Base-by-base conservation (phyloP, 2,329 filamentous ascomycete species). In the Dactylellina leptospora region DNA sequence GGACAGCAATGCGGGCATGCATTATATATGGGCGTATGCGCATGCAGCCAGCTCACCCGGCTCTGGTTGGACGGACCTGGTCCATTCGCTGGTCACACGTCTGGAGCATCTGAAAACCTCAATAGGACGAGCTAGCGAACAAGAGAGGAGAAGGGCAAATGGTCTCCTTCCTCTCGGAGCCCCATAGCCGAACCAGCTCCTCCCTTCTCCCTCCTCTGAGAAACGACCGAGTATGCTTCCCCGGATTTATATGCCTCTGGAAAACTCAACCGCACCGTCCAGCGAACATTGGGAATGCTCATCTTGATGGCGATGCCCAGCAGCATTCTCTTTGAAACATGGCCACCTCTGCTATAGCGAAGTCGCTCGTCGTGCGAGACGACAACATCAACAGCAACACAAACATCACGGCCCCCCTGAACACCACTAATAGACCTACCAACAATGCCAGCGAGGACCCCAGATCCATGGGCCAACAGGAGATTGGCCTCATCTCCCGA, bases 401-500 rank as follows among this genome's bases (percentile, higher is more conserved):
- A n/a, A 66, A 38, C 54, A 70, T 28, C 40, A 51, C 58, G 23
- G 28, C 10, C 25, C 64, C 64, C 64, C 64, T 71, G 64, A 71
- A 42, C 22, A 6, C 56, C 11, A 18, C 4, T 10, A n/a, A 11
- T 16, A 11, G 13, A 16, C 6, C 28, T 5, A 18, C 27, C 28
- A 44, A 20, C 11, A 56, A 50, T 58, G 45, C 53, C 16, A 56
- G 40, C 64, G 68, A 72, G 25, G 68, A 63, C 45, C 68, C 68
- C 16, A 58, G 68, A 28, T 64, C 68, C 18, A 51, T 72, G 1
- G 53, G 53, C 28, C n/a, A 72, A 33, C 68, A 72, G 53, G 68
- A 72, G 36, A 72, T 72, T 16, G 68, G 59, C 11, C 44, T 72
- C 10, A 72, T 72, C 28, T 72, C 68, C 0, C 55, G 68, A 36